phyloP scores from a whole-genome alignment of 768 basidiomycete genomes.

The Suillus sp. region DNA sequence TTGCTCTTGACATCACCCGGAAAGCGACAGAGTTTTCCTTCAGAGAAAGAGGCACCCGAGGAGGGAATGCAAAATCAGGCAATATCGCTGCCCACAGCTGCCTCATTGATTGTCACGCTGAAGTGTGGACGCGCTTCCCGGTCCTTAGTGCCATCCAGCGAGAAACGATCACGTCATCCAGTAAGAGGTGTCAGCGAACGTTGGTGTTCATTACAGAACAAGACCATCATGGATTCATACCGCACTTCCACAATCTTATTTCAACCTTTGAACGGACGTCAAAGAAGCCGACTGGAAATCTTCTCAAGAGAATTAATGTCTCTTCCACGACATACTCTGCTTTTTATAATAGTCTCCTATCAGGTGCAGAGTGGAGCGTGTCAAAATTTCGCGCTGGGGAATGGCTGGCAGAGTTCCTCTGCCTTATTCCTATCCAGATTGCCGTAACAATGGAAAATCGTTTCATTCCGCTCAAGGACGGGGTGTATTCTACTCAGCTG shows the following conservation, averaged over 20 bases:
- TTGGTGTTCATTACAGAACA: slow-evolving; percentile 48
- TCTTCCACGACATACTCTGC: slow-evolving; percentile 32
- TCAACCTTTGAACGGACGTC: slow-evolving; percentile 48
- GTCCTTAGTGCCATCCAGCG: slow-evolving; percentile 54
- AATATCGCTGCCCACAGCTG: slow-evolving; percentile 44
- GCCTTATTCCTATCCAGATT: slow-evolving; percentile 65
- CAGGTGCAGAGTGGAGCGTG: slow-evolving; percentile 25
- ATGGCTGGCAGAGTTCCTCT: slow-evolving; percentile 62
- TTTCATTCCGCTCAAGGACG: slow-evolving; percentile 63
- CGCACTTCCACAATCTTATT: slow-evolving; percentile 50
- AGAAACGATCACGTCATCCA: slow-evolving; percentile 41
- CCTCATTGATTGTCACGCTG: slow-evolving; percentile 54
- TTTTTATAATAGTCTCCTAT: slow-evolving; percentile 25
- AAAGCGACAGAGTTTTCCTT: slow-evolving; percentile 60
- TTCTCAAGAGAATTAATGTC: slow-evolving; percentile 42
- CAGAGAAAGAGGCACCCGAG: slow-evolving; percentile 40
- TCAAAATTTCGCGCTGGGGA: slow-evolving; percentile 53
- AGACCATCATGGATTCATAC: slow-evolving; percentile 36
- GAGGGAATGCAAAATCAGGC: slow-evolving; percentile 18
- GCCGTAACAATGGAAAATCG: slow-evolving; percentile 61
- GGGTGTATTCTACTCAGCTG: slow-evolving; percentile 48
- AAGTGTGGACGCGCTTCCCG: slow-evolving; percentile 64
- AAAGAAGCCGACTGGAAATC: slow-evolving; percentile 52
- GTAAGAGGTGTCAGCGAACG: slow-evolving; percentile 33
- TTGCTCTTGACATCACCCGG: slow-evolving; percentile 53